Conservation (phyloP, 1,139 yeast species). For the Yamadazyma sp. region DNA sequence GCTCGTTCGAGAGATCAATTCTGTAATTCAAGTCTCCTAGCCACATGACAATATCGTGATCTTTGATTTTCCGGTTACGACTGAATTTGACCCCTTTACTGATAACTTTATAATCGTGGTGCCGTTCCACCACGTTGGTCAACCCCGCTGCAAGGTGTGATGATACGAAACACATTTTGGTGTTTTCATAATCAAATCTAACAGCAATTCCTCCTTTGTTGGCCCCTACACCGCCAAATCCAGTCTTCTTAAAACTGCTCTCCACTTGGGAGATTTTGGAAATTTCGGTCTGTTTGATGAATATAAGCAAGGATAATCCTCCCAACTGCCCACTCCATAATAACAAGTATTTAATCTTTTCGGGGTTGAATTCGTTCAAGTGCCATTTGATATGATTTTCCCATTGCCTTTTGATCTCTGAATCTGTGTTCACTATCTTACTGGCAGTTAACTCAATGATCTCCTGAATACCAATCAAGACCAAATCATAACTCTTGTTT, state of each 20-base stretch:
- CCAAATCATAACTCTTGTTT: constrained; percentile 53
- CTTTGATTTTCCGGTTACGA: constrained; percentile 51
- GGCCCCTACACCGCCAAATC: constrained; percentile 92
- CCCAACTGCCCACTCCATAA: constrained; percentile 90
- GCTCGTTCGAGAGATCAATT: constrained; percentile 65
- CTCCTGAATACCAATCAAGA: constrained; percentile 86
- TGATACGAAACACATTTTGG: constrained; percentile 76
- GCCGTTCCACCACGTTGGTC: constrained; percentile 73
- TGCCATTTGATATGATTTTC: constrained; percentile 63
- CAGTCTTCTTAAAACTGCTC: constrained; percentile 85
- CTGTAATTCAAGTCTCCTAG: constrained; percentile 93
- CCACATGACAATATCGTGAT: constrained; percentile 89
- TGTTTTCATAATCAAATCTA: constrained; percentile 71
- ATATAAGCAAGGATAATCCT: constrained; percentile 80
- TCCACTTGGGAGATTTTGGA: constrained; percentile 62
- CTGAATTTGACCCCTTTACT: constrained; percentile 56
- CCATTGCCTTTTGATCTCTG: constrained; percentile 74
- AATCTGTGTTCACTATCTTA: constrained; percentile 81
- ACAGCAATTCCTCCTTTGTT: constrained; percentile 94
- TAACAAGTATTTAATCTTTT: constrained; percentile 56
- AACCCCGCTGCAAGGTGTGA: constrained; percentile 94
- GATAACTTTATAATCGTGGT: constrained; percentile 74
- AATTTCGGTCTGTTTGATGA: constrained; percentile 54
- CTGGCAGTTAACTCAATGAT: constrained; percentile 89
- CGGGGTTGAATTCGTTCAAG: constrained; percentile 43